Base-by-base conservation (phyloP, 106 monocot species). In the Vanilla planifolia region DNA sequence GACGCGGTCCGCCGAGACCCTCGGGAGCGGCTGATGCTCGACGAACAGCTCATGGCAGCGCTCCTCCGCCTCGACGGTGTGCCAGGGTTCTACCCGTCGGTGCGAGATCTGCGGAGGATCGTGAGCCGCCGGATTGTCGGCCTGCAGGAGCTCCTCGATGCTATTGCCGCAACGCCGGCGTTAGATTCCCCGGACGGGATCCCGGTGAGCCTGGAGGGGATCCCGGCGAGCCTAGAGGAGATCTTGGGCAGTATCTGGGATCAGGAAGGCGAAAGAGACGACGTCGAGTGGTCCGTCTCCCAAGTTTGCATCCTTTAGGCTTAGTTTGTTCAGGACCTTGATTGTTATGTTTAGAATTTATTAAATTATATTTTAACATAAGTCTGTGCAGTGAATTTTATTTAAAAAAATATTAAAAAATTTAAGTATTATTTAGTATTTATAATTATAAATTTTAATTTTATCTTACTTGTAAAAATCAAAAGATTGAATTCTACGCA, bases 131-230 rank as follows among this genome's bases (percentile, higher is more conserved):
- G 81, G 65, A 76, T 89, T 55, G 79, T 89, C 19, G 78, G 55
- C 30, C 32, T 85, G 47, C 89, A 85, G 64, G 89, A 85, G 75
- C 35, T 81, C 7, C 43, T 89, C 17, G 89, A 85, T 48, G 77
- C 69, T 8, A 45, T 89, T 8, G 72, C 63, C 29, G 75, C 25
- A 51, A 77, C 68, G 24, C 52, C 27, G 46, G 51, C 33, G 29
- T 5, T 53, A 15, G 53, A 4, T 14, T 9, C 5, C 57, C 15
- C n/a, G 56, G 23, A 78, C 2, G 77, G 55, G 32, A 64, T 84
- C 33, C 84, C 80, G 10, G 33, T 61, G 27, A 76, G 63, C 25
- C 75, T 48, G 70, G 76, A 71, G 65, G 81, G 85, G 37, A 56
- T 85, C 9, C 32, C 71, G 37, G 62, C n/a, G 27, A 76, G 63